Evolutionary conservation across 2,329 filamentous ascomycete species (phyloP).

Genomic region (Stagonosporopsis vannaccii): DNA sequence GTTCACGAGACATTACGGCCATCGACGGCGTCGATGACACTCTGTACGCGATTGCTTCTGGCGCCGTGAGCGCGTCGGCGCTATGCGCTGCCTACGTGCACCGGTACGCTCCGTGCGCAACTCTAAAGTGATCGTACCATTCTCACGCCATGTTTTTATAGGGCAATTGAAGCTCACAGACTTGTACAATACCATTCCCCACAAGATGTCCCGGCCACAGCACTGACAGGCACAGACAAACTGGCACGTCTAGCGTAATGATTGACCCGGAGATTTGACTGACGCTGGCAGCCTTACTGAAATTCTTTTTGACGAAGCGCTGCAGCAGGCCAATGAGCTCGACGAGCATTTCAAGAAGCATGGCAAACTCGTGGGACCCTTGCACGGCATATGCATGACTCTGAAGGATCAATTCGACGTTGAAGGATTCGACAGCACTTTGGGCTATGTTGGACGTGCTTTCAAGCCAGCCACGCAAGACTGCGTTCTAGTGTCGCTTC

Average conservation of each 20-base stretch:
- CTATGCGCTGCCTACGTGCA: conserved; percentile 41
- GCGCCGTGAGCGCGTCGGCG: conserved; percentile 37
- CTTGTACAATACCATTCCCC: conserved; percentile 30
- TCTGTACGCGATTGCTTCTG: conserved; percentile 34
- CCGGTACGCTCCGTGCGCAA: conserved; percentile 31
- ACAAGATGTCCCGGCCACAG: background rate
- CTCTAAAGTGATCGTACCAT: conserved; percentile 31
- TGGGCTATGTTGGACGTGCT: conserved; percentile 71
- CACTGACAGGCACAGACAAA: conserved; percentile 52
- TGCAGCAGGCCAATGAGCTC: conserved; percentile 50
- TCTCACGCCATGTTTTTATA: conserved; percentile 44
- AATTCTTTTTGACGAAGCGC: conserved; percentile 56
- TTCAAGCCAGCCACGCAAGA: conserved; percentile 60
- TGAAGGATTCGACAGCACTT: conserved; percentile 54
- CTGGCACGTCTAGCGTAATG: conserved; percentile 52
- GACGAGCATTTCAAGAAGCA: conserved; percentile 50
- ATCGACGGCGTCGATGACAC: conserved; percentile 31
- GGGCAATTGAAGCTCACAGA: conserved; percentile 41
- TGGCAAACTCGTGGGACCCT: conserved; percentile 52
- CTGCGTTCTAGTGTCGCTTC: conserved; percentile 62
- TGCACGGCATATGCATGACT: conserved; percentile 58
- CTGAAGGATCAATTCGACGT: conserved; percentile 61
- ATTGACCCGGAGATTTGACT: conserved; percentile 59
- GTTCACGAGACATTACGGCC: conserved; percentile 7
- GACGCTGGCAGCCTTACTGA: conserved; percentile 53